Base-by-base conservation (phyloP, 2,329 filamentous ascomycete genomes). In the Penicillium oxalicum region DNA sequence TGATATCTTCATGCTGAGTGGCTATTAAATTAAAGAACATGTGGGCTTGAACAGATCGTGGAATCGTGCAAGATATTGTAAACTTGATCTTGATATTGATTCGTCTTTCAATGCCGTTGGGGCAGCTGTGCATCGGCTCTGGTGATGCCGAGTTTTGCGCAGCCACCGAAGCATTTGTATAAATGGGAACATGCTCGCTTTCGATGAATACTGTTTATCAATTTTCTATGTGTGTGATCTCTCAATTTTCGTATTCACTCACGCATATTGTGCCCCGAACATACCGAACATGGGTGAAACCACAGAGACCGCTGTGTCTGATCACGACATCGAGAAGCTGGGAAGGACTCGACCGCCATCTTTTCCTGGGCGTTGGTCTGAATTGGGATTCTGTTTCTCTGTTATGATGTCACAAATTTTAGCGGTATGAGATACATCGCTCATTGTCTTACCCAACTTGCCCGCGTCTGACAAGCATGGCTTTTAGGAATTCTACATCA, bases 401-500 rank as follows among this genome's bases (percentile, higher is more conserved):
- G 72, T 86, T 18, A 68, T 83, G 9, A 76, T 79, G 52, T 83
- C 81, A 40, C 83, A 84, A 70, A 77, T 84, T 52, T 74, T 85
- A 58, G 74, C 78, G 39, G 77, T 78, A 67, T 47, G 75, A 66
- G 3, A 3, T 9, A 13, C 12, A 11, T 25, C 6, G 4, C 2
- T 8, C 4, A 3, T 5, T 6, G 5, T n/a, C 4, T 7, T 5
- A 25, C 13, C 3, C 11, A 9, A 9, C 29, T 9, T 18, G 18
- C 11, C 29, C 3, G 7, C 8, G 28, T 35, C 42, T 44, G 36
- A 44, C 25, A 32, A 32, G 9, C 25, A 44, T 11, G 2, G 9
- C 6, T 27, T 36, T 26, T 36, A 44, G 75, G 87, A 91, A 70
- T 91, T 84, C 67, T 86, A 85, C 62, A 79, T 91, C 44, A 86